Base-by-base conservation (phyloP, 2,329 filamentous ascomycete genomes). In the Cordyceps farinosa region DNA sequence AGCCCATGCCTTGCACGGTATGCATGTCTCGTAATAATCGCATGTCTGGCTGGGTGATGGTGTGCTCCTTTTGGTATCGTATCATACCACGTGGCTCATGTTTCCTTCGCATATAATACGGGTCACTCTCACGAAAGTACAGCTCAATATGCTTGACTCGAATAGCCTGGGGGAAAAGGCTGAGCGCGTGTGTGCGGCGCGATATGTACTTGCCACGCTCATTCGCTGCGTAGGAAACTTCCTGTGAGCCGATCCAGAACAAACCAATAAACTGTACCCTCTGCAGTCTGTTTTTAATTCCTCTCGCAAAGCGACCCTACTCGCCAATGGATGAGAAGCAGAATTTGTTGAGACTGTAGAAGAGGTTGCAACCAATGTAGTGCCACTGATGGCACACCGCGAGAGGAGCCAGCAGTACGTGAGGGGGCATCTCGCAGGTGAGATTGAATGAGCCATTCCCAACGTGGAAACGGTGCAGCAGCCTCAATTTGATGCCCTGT, bases 261-360 rank as follows among this genome's bases (percentile, higher is more conserved):
- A 84, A 48, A 64, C 82, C 79, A 0, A 84, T 63, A 38, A 80
- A 72, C 56, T 78, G 79, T 0, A 84, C 48, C 0, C 80, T 72
- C n/a, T 79, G 74, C 1, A 78, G 64, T 0, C 78, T 75, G 3
- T 71, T 67, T 1, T 75, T 73, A 29, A 82, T 82, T 0, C 79
- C 77, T 1, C 66, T 67, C 60, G 74, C 76, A 66, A 84, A 84
- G 50, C 79, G 75, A 59, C 77, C 77, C 68, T 80, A 77, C 68
- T 84, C 81, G 52, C 82, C 81, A 0, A 84, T 69, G n/a, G 78
- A 81, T n/a, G 79, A 82, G 67, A 84, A 84, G 0, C 77, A 78
- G 64, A 84, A 83, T 0, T 71, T 79, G 66, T 84, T 84, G 1
- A 71, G 64, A 8, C 80, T 79, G 61, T 83, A 83, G 65, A 84